Evolutionary conservation across 2,329 filamentous ascomycete genomes (phyloP), one percentile per base, ranked within the genome.

Genomic region (Fusarium annulatum): DNA sequence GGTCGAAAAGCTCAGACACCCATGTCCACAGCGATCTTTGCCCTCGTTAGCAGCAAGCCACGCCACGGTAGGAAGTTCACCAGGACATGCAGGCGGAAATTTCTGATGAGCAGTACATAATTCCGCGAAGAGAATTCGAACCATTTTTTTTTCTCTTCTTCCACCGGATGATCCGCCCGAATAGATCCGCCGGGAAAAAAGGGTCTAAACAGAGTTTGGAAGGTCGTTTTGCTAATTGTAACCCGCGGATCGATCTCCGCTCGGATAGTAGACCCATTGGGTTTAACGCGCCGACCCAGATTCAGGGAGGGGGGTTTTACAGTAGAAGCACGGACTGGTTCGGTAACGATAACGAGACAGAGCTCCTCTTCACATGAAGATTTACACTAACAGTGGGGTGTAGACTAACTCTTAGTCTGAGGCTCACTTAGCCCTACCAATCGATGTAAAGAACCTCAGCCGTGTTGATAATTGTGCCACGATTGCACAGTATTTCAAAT

Each of bases 191-290:
- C 33, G 11, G 33, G 4, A 28, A 9, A 28, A 11, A 11, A 12
- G 28, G 23, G 34, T 16, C 19, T 39, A 53, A 53, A 49, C 55
- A 34, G 18, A 57, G 23, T 57, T 56, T 57, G 59, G 59, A 61
- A 43, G 59, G 38, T 38, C 49, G 36, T 23, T 60, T 60, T 60
- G 28, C 49, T 55, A 15, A 34, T 34, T 41, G 58, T 23, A 16
- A 42, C 49, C n/a, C 49, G 9, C 49, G 49, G 59, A 57, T 57
- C 59, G 59, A 61, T 43, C 59, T 57, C 30, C 49, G 38, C 30
- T 53, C 30, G 23, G 30, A 33, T 38, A 36, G 6, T 16, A 15
- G 19, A 42, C 58, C 58, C 58, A 28, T 61, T 7, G 12, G 28
- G 36, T 18, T 42, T 55, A 42, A 52, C 30, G 48, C 9, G n/a